Percentiles rank a stretch among this genome's conserved stretches.
phyloP scores from a whole-genome alignment of 345 rosid genomes.

The Linum usitatissimum region DNA sequence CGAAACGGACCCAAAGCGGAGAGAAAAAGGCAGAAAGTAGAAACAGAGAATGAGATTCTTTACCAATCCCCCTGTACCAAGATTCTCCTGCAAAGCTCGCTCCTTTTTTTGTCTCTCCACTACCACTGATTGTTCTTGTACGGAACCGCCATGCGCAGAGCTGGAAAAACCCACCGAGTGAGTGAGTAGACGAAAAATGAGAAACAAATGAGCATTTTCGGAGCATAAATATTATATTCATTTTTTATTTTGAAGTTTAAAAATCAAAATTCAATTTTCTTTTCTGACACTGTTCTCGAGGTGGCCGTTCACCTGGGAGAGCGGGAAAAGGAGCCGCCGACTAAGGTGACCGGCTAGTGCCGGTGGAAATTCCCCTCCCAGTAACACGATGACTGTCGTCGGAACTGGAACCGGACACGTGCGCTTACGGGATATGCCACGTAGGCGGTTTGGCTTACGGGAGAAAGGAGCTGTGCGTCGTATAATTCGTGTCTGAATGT shows the following conservation, averaged over 20 bases:
- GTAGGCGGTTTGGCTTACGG: not conserved
- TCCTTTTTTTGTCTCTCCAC: not conserved
- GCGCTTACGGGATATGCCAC: not conserved
- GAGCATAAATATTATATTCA: not conserved
- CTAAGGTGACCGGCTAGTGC: not conserved
- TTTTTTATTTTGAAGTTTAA: too few species aligned
- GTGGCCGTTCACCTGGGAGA: not conserved
- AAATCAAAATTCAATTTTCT: too few species aligned
- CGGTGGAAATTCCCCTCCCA: not conserved
- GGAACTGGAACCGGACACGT: not conserved
- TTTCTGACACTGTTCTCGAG: not conserved
- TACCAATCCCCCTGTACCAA: not conserved
- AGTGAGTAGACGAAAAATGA: not conserved
- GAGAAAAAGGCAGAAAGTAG: not conserved
- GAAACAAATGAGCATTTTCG: not conserved
- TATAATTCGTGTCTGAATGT: not conserved
- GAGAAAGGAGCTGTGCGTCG: not conserved
- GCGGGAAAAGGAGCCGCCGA: not conserved
- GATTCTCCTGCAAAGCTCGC: not conserved
- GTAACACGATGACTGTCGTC: not conserved
- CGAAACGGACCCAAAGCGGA: not conserved
- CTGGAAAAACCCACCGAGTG: not conserved
- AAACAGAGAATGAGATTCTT: not conserved
- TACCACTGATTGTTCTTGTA: not conserved
- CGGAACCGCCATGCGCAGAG: not conserved